Percentiles rank a stretch among this genome's conserved stretches.
Evolutionary conservation across 345 rosid species (phyloP).

Genomic region (Garcia nutans): DNA sequence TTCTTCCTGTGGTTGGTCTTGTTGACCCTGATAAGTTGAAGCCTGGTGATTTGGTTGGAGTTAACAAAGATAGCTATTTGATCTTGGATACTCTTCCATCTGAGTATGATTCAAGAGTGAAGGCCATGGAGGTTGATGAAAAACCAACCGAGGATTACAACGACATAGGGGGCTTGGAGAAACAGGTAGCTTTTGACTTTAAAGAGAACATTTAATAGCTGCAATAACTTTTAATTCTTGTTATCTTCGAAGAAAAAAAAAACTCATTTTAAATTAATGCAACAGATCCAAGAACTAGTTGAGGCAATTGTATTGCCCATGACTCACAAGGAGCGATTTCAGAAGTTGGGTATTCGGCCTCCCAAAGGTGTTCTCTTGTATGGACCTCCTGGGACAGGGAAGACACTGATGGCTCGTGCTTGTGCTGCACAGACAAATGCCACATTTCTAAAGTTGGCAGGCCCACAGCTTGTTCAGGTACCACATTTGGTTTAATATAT

Average conservation of each 20-base stretch:
- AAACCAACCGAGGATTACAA: slow-evolving; percentile 98
- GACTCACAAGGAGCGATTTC: slow-evolving; percentile 95
- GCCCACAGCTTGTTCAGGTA: slow-evolving; percentile 99
- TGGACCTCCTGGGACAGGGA: slow-evolving; percentile 99
- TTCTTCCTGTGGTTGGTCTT: slow-evolving; percentile 95
- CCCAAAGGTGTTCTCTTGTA: slow-evolving; percentile 97
- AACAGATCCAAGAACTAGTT: slow-evolving; percentile 96
- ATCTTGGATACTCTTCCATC: slow-evolving; percentile 95
- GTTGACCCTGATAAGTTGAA: slow-evolving; percentile 96
- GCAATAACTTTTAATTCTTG: background rate
- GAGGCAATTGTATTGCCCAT: slow-evolving; percentile 98
- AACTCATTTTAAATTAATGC: slow-evolving; percentile 2
- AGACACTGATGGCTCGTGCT: slow-evolving; percentile 98
- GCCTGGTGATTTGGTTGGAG: slow-evolving; percentile 99
- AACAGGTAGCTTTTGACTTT: slow-evolving; percentile 54
- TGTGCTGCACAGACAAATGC: slow-evolving; percentile 99
- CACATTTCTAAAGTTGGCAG: slow-evolving; percentile 93
- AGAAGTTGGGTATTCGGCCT: slow-evolving; percentile 92
- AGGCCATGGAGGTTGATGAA: slow-evolving; percentile 99
- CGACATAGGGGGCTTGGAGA: slow-evolving; percentile 98
- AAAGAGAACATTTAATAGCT: background rate
- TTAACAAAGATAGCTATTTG: slow-evolving; percentile 94
- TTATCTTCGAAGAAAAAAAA: too few relatives aligned
- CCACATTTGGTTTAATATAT: background rate
- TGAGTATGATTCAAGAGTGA: slow-evolving; percentile 93